These are phyloP conservation scores for Fragaria ananassa DNA, from an alignment of 306 rosid genomes.

Conservation along the genomic window DNA sequence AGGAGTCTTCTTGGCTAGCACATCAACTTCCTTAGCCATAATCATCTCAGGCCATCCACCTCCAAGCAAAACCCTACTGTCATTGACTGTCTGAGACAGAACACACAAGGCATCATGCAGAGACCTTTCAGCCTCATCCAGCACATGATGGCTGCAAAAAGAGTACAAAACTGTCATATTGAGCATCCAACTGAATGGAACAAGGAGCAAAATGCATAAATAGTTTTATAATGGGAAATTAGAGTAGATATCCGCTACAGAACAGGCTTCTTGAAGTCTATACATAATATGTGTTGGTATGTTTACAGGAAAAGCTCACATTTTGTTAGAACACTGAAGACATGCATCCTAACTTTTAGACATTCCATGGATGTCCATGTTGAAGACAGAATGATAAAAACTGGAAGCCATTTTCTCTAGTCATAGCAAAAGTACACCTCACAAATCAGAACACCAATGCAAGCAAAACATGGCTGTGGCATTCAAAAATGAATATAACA, in stretches of 20 bases:
- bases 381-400: neutral
- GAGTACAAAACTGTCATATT: slow-evolving; percentile 4
- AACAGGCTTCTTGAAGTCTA: neutral
- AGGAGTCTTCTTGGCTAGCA: slow-evolving; percentile 83
- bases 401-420: neutral
- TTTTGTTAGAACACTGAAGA: neutral
- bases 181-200: neutral
- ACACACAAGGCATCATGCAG: slow-evolving; percentile 97
- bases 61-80: slow-evolving; percentile 90
- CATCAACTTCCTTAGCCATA: slow-evolving; percentile 88
- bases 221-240: neutral
- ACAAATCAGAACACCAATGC: neutral
- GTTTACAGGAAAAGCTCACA: neutral
- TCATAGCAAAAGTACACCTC: neutral
- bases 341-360: neutral
- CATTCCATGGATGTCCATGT: neutral
- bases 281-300: neutral
- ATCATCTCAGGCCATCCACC: slow-evolving; percentile 99
- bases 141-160: slow-evolving; percentile 83
- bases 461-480: neutral
- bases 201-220: neutral
- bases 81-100: slow-evolving; percentile 89
- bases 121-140: slow-evolving; percentile 97
- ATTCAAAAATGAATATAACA: neutral
- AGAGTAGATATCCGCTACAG: neutral